Base-by-base conservation (phyloP, 768 basidiomycete genomes). In the Tricholoma matsutake region DNA sequence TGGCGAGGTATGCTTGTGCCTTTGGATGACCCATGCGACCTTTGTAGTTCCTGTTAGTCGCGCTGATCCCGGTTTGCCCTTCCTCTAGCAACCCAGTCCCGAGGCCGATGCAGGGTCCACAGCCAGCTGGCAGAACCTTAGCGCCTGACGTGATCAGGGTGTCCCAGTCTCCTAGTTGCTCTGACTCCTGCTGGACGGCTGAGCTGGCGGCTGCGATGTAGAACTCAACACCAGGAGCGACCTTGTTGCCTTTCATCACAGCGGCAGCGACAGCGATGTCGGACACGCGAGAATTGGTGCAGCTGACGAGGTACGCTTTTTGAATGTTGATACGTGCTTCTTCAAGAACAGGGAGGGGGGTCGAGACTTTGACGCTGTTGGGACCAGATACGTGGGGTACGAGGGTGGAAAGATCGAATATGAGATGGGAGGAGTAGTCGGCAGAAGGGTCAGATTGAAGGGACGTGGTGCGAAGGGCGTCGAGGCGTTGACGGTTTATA, bases 11-110 rank as follows among this genome's bases (percentile, higher is more conserved):
- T 0, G 97, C 96, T 66, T 90, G 85, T 0, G 97, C 96, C 56
- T 93, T 92, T 0, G 97, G 96, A 64, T 89, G 86, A 0, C 97
- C 97, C 97, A 99, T 99, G 4, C 97, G 84, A 3, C 97, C 97
- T 79, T 99, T 98, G 79, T 98, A 99, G 71, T 99, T 99, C 75
- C 97, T 81, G 75, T 99, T 99, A 6, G 96, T 98, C 4, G 97
- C 97, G 64, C 94, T 96, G 71, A 99, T 98, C 1, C 97, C 96
- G 1, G 88, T 89, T 73, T 99, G 84, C 1, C 96, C 97, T 64
- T 98, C 96, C 72, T 98, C 90, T 35, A 99, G 77, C 57, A 98
- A 75, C 10, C 97, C 97, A 0, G 86, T 88, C 1, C 97, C 97
- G 4, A 99, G 83, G 20, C 97, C 97, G 64, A 99, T 99, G 72